phyloP scores from a whole-genome alignment of 805 yeast genomes.

The Pichia sporocuriosa region DNA sequence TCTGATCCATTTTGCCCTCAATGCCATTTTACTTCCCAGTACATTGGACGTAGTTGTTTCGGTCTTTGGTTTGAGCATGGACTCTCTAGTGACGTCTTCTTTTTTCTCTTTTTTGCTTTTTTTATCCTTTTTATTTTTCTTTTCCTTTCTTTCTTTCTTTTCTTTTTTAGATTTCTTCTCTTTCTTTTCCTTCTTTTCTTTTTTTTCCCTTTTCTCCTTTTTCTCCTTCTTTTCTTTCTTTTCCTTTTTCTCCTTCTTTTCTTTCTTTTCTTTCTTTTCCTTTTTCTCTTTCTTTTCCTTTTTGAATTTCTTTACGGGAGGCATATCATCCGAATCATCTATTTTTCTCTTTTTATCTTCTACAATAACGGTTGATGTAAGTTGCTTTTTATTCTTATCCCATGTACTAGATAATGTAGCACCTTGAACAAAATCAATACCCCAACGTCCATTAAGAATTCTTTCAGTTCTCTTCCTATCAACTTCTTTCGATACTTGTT shows the following conservation, averaged over 20 bases:
- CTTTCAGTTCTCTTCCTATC: slow-evolving; percentile 62
- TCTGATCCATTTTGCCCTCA: slow-evolving; percentile 79
- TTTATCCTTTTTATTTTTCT: slow-evolving; percentile 27
- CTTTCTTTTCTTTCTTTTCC: slow-evolving; percentile 28
- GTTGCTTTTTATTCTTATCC: slow-evolving; percentile 48
- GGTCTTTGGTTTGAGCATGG: slow-evolving; percentile 36
- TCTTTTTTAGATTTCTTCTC: slow-evolving; percentile 18
- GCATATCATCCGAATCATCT: slow-evolving; percentile 10
- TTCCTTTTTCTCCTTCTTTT: slow-evolving; percentile 26
- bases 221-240: slow-evolving; percentile 17
- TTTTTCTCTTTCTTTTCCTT: slow-evolving; percentile 17
- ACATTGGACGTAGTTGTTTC: slow-evolving; percentile 24
- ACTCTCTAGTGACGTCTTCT: slow-evolving; percentile 33
- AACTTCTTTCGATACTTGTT: slow-evolving; percentile 53
- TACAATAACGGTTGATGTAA: slow-evolving; percentile 19
- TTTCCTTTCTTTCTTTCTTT: slow-evolving; percentile 15
- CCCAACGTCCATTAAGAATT: slow-evolving; percentile 81
- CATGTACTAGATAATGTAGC: slow-evolving; percentile 79
- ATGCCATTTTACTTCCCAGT: slow-evolving; percentile 54
- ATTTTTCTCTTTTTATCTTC: slow-evolving; percentile 16
- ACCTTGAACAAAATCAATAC: slow-evolving; percentile 80
- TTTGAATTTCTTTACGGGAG: slow-evolving; percentile 13
- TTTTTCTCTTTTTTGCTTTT: too few species aligned
- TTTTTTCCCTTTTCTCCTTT: slow-evolving; percentile 22
- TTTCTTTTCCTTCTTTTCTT: slow-evolving; percentile 11